Conservation (phyloP, 1,284 basidiomycete species). For the Moesziomyces parantarcticus region DNA sequence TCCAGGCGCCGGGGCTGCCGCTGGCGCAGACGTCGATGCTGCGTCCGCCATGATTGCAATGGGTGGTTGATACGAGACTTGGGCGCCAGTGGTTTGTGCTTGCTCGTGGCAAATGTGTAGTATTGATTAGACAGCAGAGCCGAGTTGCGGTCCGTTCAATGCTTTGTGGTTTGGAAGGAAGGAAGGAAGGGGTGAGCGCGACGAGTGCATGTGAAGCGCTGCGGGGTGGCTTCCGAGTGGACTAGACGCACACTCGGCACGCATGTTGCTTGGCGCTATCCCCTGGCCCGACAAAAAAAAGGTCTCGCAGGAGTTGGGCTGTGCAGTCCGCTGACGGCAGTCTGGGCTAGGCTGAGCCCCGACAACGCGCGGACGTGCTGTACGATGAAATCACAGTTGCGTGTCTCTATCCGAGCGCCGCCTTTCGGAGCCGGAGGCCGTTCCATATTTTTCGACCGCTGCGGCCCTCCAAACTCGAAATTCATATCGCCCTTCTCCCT, state of each 20-base stretch:
- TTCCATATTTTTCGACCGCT: background rate
- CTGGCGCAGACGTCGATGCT: slow-evolving; percentile 25
- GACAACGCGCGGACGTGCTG: background rate
- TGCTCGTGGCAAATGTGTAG: no score
- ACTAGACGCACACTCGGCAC: background rate
- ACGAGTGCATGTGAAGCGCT: background rate
- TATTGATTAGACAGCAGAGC: background rate
- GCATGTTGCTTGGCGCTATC: background rate
- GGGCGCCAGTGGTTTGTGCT: no score
- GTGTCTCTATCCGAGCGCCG: background rate
- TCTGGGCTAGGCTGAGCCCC: no score
- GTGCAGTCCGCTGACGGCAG: no score
- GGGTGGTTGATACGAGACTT: background rate
- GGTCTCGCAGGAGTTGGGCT: no score
- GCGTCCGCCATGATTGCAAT: slow-evolving; percentile 39
- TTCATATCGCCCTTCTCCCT: no score
- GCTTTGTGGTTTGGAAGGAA: background rate
- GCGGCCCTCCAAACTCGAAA: slow-evolving; percentile 43
- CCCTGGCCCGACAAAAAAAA: background rate
- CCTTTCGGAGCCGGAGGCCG: no score
- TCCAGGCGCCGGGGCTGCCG: slow-evolving; percentile 5
- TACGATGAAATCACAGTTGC: slow-evolving; percentile 38
- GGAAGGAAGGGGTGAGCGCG: background rate
- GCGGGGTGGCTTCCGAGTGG: background rate
- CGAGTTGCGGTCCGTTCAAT: background rate